A percentile compares a stretch with the other conserved stretches of the same genome.
These are phyloP conservation scores for Gamsiella multidivaricata DNA, from an alignment of 192 early-diverging fungal genomes.

Conservation along the genomic window DNA sequence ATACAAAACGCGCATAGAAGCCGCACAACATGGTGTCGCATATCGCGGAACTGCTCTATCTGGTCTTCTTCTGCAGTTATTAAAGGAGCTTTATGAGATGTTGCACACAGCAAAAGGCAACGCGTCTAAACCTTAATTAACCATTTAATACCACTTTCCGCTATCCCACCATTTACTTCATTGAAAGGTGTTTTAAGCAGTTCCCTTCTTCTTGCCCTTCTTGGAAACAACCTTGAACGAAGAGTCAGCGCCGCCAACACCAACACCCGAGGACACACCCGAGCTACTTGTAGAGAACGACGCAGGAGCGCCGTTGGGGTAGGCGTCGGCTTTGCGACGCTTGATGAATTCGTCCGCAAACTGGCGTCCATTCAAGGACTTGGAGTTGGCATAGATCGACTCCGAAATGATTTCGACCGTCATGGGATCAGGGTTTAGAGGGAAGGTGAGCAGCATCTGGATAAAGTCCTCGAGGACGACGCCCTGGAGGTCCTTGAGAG, in stretches of 20 bases:
- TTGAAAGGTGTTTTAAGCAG: too few species aligned
- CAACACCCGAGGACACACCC: slow-evolving; percentile 13
- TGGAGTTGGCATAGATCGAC: slow-evolving; percentile 78
- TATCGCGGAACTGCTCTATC: too few species aligned
- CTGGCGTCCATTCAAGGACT: slow-evolving; percentile 75
- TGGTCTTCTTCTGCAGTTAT: too few species aligned
- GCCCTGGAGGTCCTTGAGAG: slow-evolving; percentile 65
- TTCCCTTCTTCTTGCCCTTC: slow-evolving; percentile 58
- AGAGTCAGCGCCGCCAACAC: slow-evolving; percentile 13
- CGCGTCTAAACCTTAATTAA: too few species aligned
- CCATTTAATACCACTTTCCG: too few species aligned
- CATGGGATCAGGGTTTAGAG: slow-evolving; percentile 67
- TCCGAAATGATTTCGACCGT: slow-evolving; percentile 83
- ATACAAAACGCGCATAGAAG: too few species aligned
- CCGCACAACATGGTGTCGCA: too few species aligned
- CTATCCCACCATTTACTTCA: too few species aligned
- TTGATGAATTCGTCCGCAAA: slow-evolving; percentile 86
- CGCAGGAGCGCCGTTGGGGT: slow-evolving; percentile 42
- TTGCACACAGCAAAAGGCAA: too few species aligned
- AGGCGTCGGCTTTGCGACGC: slow-evolving; percentile 75
- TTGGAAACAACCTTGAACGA: slow-evolving; percentile 58
- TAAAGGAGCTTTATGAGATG: too few species aligned
- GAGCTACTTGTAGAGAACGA: slow-evolving; percentile 10
- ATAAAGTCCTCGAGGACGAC: slow-evolving; percentile 78
- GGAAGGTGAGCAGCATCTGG: slow-evolving; percentile 81